Evolutionary conservation across 192 early-diverging fungal genomes (phyloP).

Genomic region (Backusella westeae): DNA sequence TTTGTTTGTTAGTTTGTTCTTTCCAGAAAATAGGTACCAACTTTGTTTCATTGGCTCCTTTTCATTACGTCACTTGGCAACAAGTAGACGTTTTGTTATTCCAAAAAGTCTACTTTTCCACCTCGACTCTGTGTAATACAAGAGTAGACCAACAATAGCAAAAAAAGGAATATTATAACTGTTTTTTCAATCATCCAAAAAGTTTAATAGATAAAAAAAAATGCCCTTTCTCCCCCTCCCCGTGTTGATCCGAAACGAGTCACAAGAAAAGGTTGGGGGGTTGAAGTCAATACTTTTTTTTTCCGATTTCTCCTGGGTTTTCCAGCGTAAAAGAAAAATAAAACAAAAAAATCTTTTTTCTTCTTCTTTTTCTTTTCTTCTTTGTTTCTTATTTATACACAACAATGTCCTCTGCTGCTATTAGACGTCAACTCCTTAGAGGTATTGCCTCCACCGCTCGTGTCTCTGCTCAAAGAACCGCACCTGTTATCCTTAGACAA

Average conservation of each 20-base stretch:
- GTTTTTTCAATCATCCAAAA: background rate
- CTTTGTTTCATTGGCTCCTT: background rate
- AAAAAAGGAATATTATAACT: slow-evolving; percentile 9
- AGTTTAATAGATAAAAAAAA: background rate
- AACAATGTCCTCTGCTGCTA: slow-evolving; percentile 29
- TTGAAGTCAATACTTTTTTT: background rate
- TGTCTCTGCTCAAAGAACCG: slow-evolving; percentile 24
- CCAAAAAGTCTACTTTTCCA: background rate
- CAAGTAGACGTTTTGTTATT: background rate
- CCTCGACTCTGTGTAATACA: background rate
- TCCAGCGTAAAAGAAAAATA: slow-evolving; percentile 13
- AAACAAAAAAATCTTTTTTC: background rate
- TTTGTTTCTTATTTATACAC: slow-evolving; percentile 9
- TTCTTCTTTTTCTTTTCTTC: background rate
- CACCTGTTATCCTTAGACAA: slow-evolving; percentile 28
- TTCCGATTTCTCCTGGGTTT: slow-evolving; percentile 20
- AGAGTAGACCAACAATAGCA: background rate
- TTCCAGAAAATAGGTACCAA: background rate
- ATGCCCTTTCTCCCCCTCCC: background rate
- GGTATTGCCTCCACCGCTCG: slow-evolving; percentile 25
- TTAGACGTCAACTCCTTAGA: slow-evolving; percentile 34
- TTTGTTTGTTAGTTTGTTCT: background rate
- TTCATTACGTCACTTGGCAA: background rate
- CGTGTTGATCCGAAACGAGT: slow-evolving; percentile 7
- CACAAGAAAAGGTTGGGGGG: background rate